Conservation (phyloP, 371 early-diverging fungal genomes). For the Dinochytrium kinnereticum region DNA sequence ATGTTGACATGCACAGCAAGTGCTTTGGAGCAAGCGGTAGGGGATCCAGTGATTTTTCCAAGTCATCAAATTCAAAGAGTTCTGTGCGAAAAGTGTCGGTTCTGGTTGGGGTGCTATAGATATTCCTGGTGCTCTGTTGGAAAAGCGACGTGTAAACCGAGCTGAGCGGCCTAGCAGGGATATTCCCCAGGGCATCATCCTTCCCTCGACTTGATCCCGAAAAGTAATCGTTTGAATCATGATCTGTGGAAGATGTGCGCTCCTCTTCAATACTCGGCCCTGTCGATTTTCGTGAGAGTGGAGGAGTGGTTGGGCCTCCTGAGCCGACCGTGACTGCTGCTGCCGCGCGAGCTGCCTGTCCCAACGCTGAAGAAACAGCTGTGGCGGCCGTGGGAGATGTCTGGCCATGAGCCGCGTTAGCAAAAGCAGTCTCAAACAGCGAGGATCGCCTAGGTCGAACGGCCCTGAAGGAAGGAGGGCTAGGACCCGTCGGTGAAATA, state of each 20-base stretch:
- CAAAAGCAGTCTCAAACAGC: constrained; percentile 10
- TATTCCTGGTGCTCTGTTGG: neutral
- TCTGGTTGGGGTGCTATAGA: neutral
- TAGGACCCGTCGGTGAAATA: constrained; percentile 18
- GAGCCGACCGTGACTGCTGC: neutral
- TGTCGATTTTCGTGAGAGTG: neutral
- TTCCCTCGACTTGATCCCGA: neutral
- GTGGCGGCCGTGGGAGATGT: neutral
- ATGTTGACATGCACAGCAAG: constrained; percentile 36
- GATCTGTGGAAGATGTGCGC: neutral
- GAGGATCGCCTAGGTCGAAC: constrained; percentile 19
- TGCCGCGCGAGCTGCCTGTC: constrained; percentile 11
- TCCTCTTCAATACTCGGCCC: neutral
- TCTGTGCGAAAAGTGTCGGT: neutral
- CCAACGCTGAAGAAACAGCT: too few species aligned
- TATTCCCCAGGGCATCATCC: neutral
- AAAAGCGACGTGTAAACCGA: constrained; percentile 10
- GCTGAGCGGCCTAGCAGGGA: neutral
- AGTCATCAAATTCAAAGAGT: constrained; percentile 22
- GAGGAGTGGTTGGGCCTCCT: neutral
- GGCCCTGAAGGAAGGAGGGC: constrained; percentile 11
- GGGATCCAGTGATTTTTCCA: constrained; percentile 25
- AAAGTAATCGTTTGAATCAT: constrained; percentile 4
- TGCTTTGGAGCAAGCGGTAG: constrained; percentile 44
- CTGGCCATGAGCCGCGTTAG: neutral